Evolutionary conservation across 495 filamentous ascomycete genomes (phyloP).

Genomic region (Tetracladium setigerum): DNA sequence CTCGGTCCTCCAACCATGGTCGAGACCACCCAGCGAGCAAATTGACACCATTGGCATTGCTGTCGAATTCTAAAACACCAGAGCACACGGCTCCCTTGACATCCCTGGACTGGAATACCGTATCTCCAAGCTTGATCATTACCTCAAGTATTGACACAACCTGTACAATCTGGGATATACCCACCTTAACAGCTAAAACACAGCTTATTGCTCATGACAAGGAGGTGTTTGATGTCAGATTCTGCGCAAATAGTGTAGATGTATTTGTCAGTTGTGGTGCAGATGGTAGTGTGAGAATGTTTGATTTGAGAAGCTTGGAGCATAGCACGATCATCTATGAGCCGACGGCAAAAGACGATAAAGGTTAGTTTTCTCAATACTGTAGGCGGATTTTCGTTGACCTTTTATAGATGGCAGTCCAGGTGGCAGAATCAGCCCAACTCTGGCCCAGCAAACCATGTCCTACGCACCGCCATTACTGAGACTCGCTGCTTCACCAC

Average conservation of each 20-base stretch:
- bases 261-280: conserved; percentile 98
- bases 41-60: conserved; percentile 82
- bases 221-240: conserved; percentile 97
- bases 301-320: conserved; percentile 91
- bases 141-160: conserved; percentile 98
- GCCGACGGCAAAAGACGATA: conserved; percentile 81
- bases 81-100: conserved; percentile 97
- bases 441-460: conserved; percentile 62
- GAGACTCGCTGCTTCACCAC: conserved; percentile 86
- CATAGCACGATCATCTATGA: conserved; percentile 99
- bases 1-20: conserved; percentile 50
- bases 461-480: conserved; percentile 77
- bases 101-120: conserved; percentile 94
- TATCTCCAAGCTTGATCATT: conserved; percentile 93
- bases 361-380: conserved; percentile 44
- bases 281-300: conserved; percentile 98
- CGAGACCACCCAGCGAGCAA: conserved; percentile 68
- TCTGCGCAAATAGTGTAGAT: conserved; percentile 92
- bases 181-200: conserved; percentile 94
- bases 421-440: conserved; percentile 51
- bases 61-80: conserved; percentile 96
- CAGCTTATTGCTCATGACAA: conserved; percentile 98
- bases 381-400: neutral
- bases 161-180: conserved; percentile 99
- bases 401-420: conserved; percentile 18